Evolutionary conservation across 2,329 filamentous ascomycete species (phyloP).

Genomic region (Bimuria novae-zelandiae): DNA sequence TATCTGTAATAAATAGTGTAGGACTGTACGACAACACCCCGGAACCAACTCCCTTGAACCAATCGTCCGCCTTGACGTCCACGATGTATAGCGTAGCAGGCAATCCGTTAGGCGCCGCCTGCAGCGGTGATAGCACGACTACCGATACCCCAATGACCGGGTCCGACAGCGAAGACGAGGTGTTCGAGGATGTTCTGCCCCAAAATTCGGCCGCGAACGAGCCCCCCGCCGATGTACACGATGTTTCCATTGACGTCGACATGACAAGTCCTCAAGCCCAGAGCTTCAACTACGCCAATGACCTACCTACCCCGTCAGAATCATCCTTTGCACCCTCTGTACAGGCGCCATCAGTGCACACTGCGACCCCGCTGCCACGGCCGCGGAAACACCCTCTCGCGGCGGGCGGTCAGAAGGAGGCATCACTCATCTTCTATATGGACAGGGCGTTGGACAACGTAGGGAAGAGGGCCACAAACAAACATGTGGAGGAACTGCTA

Average conservation of each 20-base stretch:
- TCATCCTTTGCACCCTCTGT: conserved; percentile 51
- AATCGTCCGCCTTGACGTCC: background rate
- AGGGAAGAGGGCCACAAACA: conserved; percentile 42
- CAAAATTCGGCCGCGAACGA: background rate
- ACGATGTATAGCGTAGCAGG: background rate
- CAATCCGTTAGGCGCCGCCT: background rate
- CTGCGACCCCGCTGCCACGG: conserved; percentile 53
- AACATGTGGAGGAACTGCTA: conserved; percentile 54
- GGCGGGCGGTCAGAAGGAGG: conserved; percentile 63
- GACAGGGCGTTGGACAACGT: conserved; percentile 47
- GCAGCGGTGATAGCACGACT: background rate
- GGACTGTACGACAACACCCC: no score
- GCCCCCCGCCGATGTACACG: background rate
- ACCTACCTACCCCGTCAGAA: conserved; percentile 53
- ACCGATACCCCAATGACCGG: background rate
- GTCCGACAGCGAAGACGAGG: background rate
- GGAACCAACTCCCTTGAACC: no score
- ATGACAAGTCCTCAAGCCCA: background rate
- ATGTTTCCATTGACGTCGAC: background rate
- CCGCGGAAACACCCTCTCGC: conserved; percentile 58
- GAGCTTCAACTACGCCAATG: background rate
- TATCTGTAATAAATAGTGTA: no score
- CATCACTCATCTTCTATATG: conserved; percentile 60
- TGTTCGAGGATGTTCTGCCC: conserved; percentile 1
- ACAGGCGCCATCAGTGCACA: conserved; percentile 16